Conservation (phyloP, 2,329 filamentous ascomycete species). For the Verticillium tricorpus region DNA sequence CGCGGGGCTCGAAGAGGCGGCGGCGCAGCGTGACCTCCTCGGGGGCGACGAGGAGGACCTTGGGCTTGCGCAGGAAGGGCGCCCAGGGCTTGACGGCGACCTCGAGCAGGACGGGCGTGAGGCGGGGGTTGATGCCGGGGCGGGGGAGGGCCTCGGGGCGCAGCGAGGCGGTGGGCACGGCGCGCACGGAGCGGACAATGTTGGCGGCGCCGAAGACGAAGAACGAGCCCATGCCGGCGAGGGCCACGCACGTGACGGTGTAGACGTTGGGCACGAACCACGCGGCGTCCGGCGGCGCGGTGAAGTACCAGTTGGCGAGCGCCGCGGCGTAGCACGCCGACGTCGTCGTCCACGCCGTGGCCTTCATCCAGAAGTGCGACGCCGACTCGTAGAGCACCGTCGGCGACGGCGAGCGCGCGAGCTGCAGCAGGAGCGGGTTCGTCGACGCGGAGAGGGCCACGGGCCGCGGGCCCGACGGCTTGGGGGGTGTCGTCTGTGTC, state of each 20-base stretch:
- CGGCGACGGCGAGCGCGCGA: constrained; percentile 50
- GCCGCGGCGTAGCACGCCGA: constrained; percentile 48
- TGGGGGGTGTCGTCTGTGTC: neutral
- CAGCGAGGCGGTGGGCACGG: constrained; percentile 36
- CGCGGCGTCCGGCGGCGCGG: constrained; percentile 44
- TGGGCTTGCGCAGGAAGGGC: constrained; percentile 38
- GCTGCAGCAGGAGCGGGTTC: constrained; percentile 47
- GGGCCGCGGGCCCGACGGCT: neutral
- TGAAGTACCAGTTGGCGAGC: constrained; percentile 43
- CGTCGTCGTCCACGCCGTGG: constrained; percentile 54
- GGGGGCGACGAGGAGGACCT: constrained; percentile 34
- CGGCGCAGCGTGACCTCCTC: constrained; percentile 30
- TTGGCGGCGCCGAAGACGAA: constrained; percentile 53
- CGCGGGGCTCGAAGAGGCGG: constrained; percentile 23
- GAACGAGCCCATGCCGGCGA: constrained; percentile 55
- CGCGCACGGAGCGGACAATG: constrained; percentile 54
- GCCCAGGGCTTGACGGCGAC: constrained; percentile 45
- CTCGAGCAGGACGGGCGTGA: constrained; percentile 41
- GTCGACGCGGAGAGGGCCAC: constrained; percentile 6
- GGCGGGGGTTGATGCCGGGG: constrained; percentile 8
- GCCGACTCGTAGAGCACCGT: constrained; percentile 62
- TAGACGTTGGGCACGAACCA: constrained; percentile 56
- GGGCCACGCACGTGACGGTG: constrained; percentile 52
- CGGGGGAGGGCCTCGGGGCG: constrained; percentile 3
- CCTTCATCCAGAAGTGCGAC: constrained; percentile 58